phyloP scores from a whole-genome alignment of 129 eudicot species.

The Gnaphalium uliginosum region DNA sequence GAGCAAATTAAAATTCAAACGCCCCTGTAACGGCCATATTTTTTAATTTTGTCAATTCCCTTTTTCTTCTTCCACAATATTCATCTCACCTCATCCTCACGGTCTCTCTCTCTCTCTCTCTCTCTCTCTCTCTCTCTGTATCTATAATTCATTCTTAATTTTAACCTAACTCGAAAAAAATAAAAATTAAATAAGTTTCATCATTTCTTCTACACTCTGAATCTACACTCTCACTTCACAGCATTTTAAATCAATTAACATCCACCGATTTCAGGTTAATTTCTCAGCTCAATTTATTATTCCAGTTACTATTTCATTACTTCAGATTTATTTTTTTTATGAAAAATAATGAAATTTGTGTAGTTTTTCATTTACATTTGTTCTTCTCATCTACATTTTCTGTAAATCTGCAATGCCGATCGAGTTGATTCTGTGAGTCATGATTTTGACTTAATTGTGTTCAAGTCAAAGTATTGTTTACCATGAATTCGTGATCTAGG shows the following conservation, averaged over 20 bases:
- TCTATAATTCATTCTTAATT: not conserved
- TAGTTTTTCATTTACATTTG: not conserved
- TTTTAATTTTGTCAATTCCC: not conserved
- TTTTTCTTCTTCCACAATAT: not conserved
- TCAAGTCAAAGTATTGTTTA: not conserved
- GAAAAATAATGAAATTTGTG: not conserved
- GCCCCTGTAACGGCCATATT: slow-evolving; percentile 15
- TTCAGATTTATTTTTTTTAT: not conserved
- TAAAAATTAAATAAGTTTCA: not conserved
- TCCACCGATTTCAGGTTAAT: not conserved
- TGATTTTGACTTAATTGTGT: not conserved
- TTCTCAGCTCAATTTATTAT: not conserved
- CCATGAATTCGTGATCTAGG: not conserved
- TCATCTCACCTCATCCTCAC: not conserved
- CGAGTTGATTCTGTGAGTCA: not conserved
- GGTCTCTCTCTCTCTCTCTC: not conserved
- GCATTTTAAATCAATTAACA: not conserved
- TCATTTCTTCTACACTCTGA: not conserved
- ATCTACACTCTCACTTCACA: not conserved
- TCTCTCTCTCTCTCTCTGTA: not conserved
- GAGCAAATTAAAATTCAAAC: not conserved
- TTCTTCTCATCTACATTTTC: not conserved
- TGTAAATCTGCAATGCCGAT: not conserved
- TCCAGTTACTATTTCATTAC: not conserved
- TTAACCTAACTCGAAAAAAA: not conserved